A percentile compares a stretch with the other conserved stretches of the same genome.
These are phyloP conservation scores for Colletotrichum phormii DNA, from an alignment of 2,329 filamentous ascomycete species.

Conservation along the genomic window DNA sequence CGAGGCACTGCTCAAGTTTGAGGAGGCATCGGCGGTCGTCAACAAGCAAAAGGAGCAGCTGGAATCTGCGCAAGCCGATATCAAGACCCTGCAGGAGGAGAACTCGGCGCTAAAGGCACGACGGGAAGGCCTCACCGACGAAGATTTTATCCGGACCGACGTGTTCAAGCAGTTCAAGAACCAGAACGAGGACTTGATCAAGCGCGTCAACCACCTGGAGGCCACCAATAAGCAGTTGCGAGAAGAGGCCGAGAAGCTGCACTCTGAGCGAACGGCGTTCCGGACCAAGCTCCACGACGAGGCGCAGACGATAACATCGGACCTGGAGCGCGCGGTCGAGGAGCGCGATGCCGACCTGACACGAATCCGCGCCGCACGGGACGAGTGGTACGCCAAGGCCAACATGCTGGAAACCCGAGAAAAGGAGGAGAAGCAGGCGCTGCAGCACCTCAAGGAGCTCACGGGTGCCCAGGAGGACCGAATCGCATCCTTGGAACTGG, in stretches of 20 bases:
- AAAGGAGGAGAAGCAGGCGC: constrained; percentile 78
- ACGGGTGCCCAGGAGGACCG: constrained; percentile 82
- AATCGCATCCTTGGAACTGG: constrained; percentile 84
- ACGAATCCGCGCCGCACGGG: constrained; percentile 84
- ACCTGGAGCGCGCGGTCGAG: constrained; percentile 85
- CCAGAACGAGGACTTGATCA: constrained; percentile 93
- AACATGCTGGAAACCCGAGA: constrained; percentile 82
- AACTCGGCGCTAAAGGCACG: constrained; percentile 78
- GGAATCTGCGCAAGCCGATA: constrained; percentile 81
- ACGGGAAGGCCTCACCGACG: constrained; percentile 82
- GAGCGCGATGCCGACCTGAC: constrained; percentile 86
- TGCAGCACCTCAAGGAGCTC: constrained; percentile 83
- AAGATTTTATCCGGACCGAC: constrained; percentile 93
- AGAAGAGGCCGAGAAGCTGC: constrained; percentile 86
- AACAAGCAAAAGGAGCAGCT: constrained; percentile 91
- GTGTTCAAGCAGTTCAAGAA: constrained; percentile 92
- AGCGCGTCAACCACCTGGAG: constrained; percentile 90
- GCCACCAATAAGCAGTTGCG: constrained; percentile 86
- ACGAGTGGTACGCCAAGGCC: constrained; percentile 87
- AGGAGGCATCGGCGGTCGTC: constrained; percentile 80
- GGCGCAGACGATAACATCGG: constrained; percentile 75
- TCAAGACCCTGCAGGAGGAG: constrained; percentile 79
- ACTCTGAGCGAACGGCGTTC: constrained; percentile 86
- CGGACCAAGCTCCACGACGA: constrained; percentile 86
- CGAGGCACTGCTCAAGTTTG: constrained; percentile 80